Evolutionary conservation across 1,139 yeast genomes (phyloP).

Genomic region (Geotrichum aggregatum): DNA sequence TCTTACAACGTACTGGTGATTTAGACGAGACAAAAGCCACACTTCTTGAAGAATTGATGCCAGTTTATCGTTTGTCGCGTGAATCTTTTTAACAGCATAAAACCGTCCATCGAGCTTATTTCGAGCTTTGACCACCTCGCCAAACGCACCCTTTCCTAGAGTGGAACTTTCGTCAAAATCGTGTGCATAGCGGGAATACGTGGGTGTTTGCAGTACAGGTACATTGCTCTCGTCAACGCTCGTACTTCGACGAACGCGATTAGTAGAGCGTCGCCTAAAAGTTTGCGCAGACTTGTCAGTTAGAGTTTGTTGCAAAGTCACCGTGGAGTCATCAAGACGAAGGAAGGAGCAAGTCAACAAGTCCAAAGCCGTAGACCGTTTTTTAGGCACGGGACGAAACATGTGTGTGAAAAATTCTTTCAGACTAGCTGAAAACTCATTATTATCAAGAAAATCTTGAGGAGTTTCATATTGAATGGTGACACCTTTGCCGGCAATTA

Average conservation of each 20-base stretch:
- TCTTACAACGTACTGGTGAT: conserved; percentile 92
- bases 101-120: conserved; percentile 89
- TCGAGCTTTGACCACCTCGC: conserved; percentile 93
- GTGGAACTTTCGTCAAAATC: conserved; percentile 93
- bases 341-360: conserved; percentile 37
- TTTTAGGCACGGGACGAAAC: conserved; percentile 61
- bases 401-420: conserved; percentile 64
- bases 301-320: not conserved
- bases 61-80: conserved; percentile 73
- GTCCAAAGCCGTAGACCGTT: conserved; percentile 78
- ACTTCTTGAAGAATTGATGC: conserved; percentile 86
- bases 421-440: conserved; percentile 51
- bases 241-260: conserved; percentile 19
- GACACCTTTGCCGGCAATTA: conserved; percentile 62
- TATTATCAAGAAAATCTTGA: conserved; percentile 51
- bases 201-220: conserved; percentile 8
- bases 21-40: conserved; percentile 80
- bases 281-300: not conserved
- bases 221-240: conserved; percentile 18
- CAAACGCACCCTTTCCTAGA: conserved; percentile 94
- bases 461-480: conserved; percentile 57
- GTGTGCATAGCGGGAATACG: conserved; percentile 57
- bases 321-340: conserved; percentile 9
- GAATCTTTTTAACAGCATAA: conserved; percentile 89
- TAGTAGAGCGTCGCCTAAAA: conserved; percentile 19